Evolutionary conservation across 2,329 filamentous ascomycete genomes (phyloP).

Genomic region (Cercospora citrullina): DNA sequence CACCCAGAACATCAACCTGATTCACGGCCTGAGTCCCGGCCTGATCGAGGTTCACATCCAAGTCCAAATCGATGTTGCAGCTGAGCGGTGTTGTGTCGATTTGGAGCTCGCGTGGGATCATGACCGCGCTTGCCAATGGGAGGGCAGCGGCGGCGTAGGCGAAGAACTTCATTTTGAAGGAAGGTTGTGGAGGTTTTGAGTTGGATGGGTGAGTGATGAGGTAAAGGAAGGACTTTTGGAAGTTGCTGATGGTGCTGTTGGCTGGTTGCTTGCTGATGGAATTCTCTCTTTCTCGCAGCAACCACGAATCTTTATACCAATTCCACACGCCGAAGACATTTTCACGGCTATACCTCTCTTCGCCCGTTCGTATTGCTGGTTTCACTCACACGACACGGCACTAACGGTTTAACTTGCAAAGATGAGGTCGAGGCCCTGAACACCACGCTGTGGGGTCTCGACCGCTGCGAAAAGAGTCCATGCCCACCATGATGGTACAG

Average conservation of each 20-base stretch:
- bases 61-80: neutral
- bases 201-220: neutral
- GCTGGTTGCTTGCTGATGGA: neutral
- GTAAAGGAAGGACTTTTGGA: neutral
- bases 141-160: constrained; percentile 1
- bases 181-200: neutral
- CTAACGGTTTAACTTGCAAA: neutral
- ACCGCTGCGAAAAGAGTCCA: neutral
- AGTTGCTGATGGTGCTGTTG: neutral
- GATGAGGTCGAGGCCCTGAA: neutral
- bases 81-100: neutral
- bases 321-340: neutral
- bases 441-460: neutral
- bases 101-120: neutral
- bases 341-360: neutral
- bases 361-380: neutral
- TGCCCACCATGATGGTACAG: neutral
- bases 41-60: neutral
- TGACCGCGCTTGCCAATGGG: neutral
- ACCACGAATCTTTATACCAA: neutral
- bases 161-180: constrained; percentile 10
- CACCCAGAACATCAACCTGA: neutral
- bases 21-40: neutral
- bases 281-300: neutral
- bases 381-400: neutral